phyloP scores from a whole-genome alignment of 164 flowering plant genomes.

The Annona cherimola region DNA sequence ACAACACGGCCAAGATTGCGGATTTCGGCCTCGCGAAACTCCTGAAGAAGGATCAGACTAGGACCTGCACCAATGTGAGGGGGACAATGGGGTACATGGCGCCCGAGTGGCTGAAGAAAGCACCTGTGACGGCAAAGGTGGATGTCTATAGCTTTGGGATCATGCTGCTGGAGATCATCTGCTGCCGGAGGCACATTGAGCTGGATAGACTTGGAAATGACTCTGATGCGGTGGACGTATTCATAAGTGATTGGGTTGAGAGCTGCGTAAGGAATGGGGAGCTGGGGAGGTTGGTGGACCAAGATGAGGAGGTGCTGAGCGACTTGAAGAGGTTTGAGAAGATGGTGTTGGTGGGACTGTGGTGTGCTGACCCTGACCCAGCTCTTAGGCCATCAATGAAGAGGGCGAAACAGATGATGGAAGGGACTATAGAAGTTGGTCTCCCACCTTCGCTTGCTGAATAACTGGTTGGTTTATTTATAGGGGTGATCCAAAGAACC shows the following conservation, averaged over 20 bases:
- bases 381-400: slow-evolving; percentile 38
- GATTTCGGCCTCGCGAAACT: slow-evolving; percentile 36
- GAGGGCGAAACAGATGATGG: slow-evolving; percentile 36
- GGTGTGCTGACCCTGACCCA: slow-evolving; percentile 46
- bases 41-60: slow-evolving; percentile 14
- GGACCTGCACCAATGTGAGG: slow-evolving; percentile 16
- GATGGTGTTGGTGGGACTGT: slow-evolving; percentile 32
- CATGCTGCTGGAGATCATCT: slow-evolving; percentile 24
- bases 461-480: too few relatives aligned
- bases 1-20: slow-evolving; percentile 23
- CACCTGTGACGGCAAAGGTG: slow-evolving; percentile 20
- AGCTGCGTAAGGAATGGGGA: slow-evolving; percentile 11
- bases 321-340: slow-evolving; percentile 22
- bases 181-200: slow-evolving; percentile 19
- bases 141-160: slow-evolving; percentile 27
- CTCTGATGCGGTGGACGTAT: not conserved
- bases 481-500: too few relatives aligned
- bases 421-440: slow-evolving; percentile 28
- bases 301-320: slow-evolving; percentile 11
- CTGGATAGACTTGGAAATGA: slow-evolving; percentile 5
- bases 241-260: slow-evolving; percentile 19
- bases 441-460: slow-evolving; percentile 15
- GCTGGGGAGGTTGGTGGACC: slow-evolving; percentile 6
- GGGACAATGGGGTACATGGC: slow-evolving; percentile 24
- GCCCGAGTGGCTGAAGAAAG: slow-evolving; percentile 21